Conservation (phyloP, 768 basidiomycete genomes). For the Kwoniella mangroviensis region DNA sequence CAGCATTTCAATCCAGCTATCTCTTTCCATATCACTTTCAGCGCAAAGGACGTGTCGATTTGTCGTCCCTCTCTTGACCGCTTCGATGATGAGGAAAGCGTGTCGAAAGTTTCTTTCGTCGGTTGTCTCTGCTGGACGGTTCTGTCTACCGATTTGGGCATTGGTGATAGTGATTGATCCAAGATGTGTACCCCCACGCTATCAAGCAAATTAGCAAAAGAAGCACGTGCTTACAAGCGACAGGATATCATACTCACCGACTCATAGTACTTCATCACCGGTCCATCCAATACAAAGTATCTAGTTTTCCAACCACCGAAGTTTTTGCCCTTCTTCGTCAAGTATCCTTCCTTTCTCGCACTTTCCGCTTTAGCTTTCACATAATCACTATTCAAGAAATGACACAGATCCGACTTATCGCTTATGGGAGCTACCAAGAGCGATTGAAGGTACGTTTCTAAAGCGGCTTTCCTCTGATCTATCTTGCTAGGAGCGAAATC, state of each 20-base stretch:
- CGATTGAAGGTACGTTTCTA: constrained; percentile 85
- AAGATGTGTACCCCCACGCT: constrained; percentile 89
- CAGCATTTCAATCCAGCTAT: constrained; percentile 91
- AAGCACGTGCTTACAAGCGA: constrained; percentile 13
- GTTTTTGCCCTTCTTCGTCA: constrained; percentile 95
- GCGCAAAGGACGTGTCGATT: constrained; percentile 93
- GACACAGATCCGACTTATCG: constrained; percentile 85
- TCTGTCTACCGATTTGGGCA: constrained; percentile 95
- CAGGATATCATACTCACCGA: constrained; percentile 67
- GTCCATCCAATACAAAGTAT: constrained; percentile 90
- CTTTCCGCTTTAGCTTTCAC: constrained; percentile 68
- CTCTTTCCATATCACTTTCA: constrained; percentile 89
- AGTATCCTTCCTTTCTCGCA: constrained; percentile 92
- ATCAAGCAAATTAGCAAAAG: constrained; percentile 26
- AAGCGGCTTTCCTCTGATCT: constrained; percentile 78
- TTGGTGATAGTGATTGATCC: constrained; percentile 89
- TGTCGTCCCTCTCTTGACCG: constrained; percentile 31
- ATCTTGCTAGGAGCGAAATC: constrained; percentile 96
- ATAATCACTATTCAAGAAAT: constrained; percentile 89
- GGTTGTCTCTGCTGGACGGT: constrained; percentile 66
- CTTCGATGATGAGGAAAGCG: constrained; percentile 93
- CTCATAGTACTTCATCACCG: constrained; percentile 92
- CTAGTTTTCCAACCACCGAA: constrained; percentile 98
- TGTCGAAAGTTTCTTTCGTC: constrained; percentile 95
- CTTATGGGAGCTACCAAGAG: constrained; percentile 80